Conservation (phyloP, 164 flowering plant species). For the Umbilicus rupestris region DNA sequence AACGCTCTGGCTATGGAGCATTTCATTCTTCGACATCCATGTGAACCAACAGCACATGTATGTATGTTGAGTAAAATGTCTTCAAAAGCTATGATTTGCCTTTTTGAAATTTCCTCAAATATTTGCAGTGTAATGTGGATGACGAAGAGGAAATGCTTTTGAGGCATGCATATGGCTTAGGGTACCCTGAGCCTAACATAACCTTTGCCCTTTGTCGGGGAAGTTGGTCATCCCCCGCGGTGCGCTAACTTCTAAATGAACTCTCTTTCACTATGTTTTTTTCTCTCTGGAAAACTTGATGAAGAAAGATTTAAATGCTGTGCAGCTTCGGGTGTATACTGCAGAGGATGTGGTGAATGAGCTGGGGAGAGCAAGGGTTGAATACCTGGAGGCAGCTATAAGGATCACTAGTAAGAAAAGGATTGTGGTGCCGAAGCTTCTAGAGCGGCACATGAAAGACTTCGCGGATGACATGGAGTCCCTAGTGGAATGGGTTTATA, state of each 20-base stretch:
- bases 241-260: conserved; percentile 18
- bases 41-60: conserved; percentile 35
- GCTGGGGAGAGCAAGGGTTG: conserved; percentile 65
- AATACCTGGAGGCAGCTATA: conserved; percentile 78
- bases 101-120: not conserved
- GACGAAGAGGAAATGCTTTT: conserved; percentile 74
- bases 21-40: conserved; percentile 76
- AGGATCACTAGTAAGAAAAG: conserved; percentile 68
- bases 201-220: conserved; percentile 94
- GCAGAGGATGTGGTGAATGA: conserved; percentile 65
- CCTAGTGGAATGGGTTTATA: conserved; percentile 87
- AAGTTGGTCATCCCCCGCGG: conserved; percentile 94
- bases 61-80: conserved; percentile 27
- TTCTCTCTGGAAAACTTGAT: not conserved
- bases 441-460: conserved; percentile 82
- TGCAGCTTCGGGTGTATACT: conserved; percentile 75
- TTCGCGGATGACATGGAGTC: conserved; percentile 83
- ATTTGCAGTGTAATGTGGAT: conserved; percentile 30
- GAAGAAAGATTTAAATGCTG: not conserved
- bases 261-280: not conserved
- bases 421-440: conserved; percentile 74
- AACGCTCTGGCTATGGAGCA: conserved; percentile 86
- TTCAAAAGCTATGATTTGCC: not conserved
- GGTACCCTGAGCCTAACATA: conserved; percentile 82
- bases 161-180: conserved; percentile 65